Percentiles rank a stretch among this genome's conserved stretches.
Evolutionary conservation across 2,329 filamentous ascomycete genomes (phyloP).

Genomic region (Hirsutella rhossiliensis): DNA sequence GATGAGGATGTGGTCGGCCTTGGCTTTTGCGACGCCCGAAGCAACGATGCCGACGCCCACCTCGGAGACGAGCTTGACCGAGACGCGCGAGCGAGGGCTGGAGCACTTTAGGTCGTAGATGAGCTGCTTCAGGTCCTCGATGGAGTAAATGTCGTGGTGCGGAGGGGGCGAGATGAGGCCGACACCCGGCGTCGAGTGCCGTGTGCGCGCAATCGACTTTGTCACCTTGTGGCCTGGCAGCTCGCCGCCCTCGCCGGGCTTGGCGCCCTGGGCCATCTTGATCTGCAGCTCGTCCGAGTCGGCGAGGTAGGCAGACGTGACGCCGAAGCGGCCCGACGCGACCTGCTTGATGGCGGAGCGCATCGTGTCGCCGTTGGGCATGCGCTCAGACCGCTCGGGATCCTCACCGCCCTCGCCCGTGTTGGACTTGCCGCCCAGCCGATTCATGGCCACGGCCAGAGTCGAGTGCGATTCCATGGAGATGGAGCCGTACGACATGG

Average conservation of each 20-base stretch:
- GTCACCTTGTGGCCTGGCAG: constrained; percentile 95
- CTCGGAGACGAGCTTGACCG: constrained; percentile 95
- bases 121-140: constrained; percentile 93
- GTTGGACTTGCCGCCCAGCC: constrained; percentile 92
- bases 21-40: constrained; percentile 93
- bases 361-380: constrained; percentile 93
- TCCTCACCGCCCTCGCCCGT: constrained; percentile 97
- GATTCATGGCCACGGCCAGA: constrained; percentile 91
- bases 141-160: constrained; percentile 97
- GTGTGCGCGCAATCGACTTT: constrained; percentile 82
- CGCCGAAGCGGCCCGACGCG: constrained; percentile 89
- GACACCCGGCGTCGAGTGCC: constrained; percentile 92
- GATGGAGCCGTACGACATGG: constrained; percentile 98
- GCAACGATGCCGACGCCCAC: constrained; percentile 96
- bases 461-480: constrained; percentile 98
- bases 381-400: constrained; percentile 71
- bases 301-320: constrained; percentile 86
- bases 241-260: constrained; percentile 95
- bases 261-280: constrained; percentile 98
- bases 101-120: constrained; percentile 98
- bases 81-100: constrained; percentile 82
- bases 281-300: constrained; percentile 96
- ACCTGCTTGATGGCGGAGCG: constrained; percentile 96
- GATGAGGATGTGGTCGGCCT: constrained; percentile 93
- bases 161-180: constrained; percentile 92